Evolutionary conservation across 306 rosid genomes (phyloP), one percentile per base, ranked within the genome.

Genomic region (Begonia masoniana): DNA sequence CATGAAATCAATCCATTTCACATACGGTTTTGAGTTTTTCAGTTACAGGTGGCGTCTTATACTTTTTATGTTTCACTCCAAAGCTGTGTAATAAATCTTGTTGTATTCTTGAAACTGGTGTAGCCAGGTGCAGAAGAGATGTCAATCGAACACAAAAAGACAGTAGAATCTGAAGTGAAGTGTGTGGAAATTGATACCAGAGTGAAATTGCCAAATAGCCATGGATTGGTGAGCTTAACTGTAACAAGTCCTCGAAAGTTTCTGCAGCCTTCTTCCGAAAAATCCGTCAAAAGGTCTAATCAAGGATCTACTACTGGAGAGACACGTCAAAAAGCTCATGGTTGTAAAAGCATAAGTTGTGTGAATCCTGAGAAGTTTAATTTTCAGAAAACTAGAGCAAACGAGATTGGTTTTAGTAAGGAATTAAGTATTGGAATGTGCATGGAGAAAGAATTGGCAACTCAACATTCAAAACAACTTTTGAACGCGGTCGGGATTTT

Each of bases 401-500:
- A 66, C 47, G 81, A 76, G 62, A 78, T 65, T 69, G 71, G 70
- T 26, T 68, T 57, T 26, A 68, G 63, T 69, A 82, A 68, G 48
- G 78, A 73, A 24, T 56, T 80, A 21, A 62, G 66, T 54, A 62
- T 70, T 17, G 75, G 59, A 63, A 62, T 70, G 41, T 70, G 15
- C 67, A 50, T 58, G 24, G 58, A 68, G 52, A 62, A 69, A 56
- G 71, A 71, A 31, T 75, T 78, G 67, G 71, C 61, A 36, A 65
- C 50, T 62, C 69, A 54, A 47, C 66, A 82, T 71, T 74, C 89
- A 24, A 62, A 76, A 53, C 84, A 88, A 47, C 54, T 88, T 24
- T 60, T 76, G 51, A 84, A 82, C 55, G 89, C 87, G 15, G 68
- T 82, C 53, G 78, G 82, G 63, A 74, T 80, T 67, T 76, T 78